These are phyloP conservation scores for Rhodotorula glutinis DNA, from an alignment of 1,284 basidiomycete genomes.

Conservation along the genomic window DNA sequence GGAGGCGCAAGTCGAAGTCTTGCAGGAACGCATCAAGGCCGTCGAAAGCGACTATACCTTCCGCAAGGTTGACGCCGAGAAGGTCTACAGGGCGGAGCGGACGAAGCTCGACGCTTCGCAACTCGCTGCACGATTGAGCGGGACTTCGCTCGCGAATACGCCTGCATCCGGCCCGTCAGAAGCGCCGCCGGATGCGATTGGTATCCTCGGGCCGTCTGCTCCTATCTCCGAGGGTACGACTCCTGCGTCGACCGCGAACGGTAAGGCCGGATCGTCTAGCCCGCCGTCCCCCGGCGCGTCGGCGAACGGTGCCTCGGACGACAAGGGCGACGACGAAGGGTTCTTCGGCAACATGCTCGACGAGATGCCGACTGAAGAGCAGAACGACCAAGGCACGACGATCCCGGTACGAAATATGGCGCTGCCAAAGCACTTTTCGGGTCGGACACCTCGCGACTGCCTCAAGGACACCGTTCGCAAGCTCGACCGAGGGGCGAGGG, in stretches of 20 bases:
- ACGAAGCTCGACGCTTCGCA: conserved; percentile 56
- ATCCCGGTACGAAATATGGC: conserved; percentile 70
- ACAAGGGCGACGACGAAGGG: conserved; percentile 20
- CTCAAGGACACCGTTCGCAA: conserved; percentile 62
- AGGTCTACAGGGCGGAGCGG: conserved; percentile 59
- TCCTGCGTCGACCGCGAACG: background rate
- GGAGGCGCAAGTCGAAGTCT: conserved; percentile 56
- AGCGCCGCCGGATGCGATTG: background rate
- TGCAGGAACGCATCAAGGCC: conserved; percentile 57
- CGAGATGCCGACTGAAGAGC: conserved; percentile 50
- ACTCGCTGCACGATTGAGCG: conserved; percentile 59
- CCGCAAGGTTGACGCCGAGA: conserved; percentile 57
- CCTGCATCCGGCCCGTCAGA: background rate
- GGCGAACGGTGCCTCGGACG: background rate
- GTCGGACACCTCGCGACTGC: conserved; percentile 64
- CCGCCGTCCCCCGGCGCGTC: background rate
- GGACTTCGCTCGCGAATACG: conserved; percentile 17
- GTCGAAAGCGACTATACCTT: conserved; percentile 35
- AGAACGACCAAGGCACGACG: conserved; percentile 55
- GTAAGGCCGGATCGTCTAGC: background rate
- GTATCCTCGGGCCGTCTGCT: conserved; percentile 1
- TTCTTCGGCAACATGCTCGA: conserved; percentile 76
- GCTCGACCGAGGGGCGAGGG: conserved; percentile 67
- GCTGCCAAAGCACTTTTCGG: conserved; percentile 75
- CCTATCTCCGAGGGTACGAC: background rate